Evolutionary conservation across 2,329 filamentous ascomycete genomes (phyloP).

Genomic region (Cercospora sp.): DNA sequence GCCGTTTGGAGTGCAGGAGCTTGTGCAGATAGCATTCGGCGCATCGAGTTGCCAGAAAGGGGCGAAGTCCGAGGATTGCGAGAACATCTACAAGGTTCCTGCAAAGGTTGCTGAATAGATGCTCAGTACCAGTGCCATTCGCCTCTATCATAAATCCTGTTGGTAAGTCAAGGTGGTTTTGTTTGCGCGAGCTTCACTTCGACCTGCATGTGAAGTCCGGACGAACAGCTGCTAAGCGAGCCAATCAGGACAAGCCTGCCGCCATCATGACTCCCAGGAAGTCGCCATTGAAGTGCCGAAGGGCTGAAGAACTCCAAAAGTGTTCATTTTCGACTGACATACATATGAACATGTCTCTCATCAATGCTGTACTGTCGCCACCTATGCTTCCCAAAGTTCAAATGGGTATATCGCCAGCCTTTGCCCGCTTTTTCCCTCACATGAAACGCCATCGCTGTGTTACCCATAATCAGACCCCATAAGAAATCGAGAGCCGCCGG

Average conservation of each 20-base stretch:
- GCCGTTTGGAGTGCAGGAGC: neutral
- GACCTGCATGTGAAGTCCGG: neutral
- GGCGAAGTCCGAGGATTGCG: neutral
- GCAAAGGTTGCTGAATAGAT: neutral
- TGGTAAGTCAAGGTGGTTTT: neutral
- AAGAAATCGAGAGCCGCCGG: constrained; percentile 1
- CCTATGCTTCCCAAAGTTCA: constrained; percentile 8
- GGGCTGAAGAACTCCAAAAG: neutral
- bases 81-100: neutral
- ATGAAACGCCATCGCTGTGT: constrained; percentile 22
- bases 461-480: neutral
- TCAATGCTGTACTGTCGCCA: constrained; percentile 17
- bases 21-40: neutral
- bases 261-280: neutral
- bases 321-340: neutral
- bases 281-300: neutral
- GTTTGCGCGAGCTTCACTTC: neutral
- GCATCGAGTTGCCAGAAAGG: neutral
- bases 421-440: constrained; percentile 12
- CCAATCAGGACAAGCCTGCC: neutral
- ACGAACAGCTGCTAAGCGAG: neutral
- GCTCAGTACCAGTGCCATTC: neutral
- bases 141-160: neutral
- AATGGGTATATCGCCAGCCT: constrained; percentile 12
- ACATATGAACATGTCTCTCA: neutral